Evolutionary conservation across 345 rosid species (phyloP).

Genomic region (Citrus unshiu): DNA sequence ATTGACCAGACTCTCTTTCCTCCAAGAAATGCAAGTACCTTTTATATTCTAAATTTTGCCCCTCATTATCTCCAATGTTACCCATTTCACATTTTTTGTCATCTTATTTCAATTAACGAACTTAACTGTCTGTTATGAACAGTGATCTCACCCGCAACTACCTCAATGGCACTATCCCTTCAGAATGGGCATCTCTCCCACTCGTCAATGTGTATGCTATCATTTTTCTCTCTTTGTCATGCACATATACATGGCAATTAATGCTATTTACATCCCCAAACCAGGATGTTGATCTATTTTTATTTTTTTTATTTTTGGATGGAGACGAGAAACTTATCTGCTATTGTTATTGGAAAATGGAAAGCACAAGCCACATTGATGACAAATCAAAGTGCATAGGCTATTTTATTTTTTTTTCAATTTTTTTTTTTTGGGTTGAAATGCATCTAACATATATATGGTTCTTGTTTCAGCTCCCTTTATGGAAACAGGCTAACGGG

Average conservation of each 20-base stretch:
- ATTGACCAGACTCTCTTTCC: slow-evolving; percentile 36
- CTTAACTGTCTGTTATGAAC: slow-evolving; percentile 12
- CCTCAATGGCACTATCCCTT: slow-evolving; percentile 50
- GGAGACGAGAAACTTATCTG: too few species aligned
- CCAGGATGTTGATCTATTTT: too few species aligned
- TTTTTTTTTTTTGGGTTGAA: too few species aligned
- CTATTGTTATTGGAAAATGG: too few species aligned
- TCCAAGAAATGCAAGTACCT: slow-evolving; percentile 36
- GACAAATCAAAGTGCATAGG: too few species aligned
- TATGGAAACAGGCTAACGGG: slow-evolving; percentile 47
- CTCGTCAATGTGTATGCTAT: slow-evolving; percentile 25
- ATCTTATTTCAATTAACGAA: neutral
- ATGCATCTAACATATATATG: too few species aligned
- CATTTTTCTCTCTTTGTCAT: neutral
- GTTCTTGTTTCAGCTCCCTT: slow-evolving; percentile 31
- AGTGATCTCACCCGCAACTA: slow-evolving; percentile 51
- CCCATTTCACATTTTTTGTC: neutral
- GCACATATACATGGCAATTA: too few species aligned
- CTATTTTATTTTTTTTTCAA: too few species aligned
- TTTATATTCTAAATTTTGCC: neutral
- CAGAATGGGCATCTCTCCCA: slow-evolving; percentile 42
- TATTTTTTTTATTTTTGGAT: too few species aligned
- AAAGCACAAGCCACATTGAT: too few species aligned
- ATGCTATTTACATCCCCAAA: too few species aligned
- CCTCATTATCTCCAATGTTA: neutral